These are phyloP conservation scores for Exophiala oligosperma DNA, from an alignment of 2,329 filamentous ascomycete species.

Conservation along the genomic window DNA sequence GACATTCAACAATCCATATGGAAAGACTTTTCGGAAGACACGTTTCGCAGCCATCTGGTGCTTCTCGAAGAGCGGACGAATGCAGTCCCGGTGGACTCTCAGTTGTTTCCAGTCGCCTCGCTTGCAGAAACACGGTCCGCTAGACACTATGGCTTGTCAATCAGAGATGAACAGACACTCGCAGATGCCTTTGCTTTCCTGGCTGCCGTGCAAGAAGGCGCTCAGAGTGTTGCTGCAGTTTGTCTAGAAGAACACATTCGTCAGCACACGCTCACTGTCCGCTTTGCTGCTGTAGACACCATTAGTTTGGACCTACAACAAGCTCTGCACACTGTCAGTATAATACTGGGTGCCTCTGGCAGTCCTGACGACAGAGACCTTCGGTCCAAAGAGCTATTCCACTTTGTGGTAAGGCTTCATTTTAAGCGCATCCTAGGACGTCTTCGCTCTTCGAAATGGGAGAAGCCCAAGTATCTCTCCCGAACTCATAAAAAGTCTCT, in stretches of 20 bases:
- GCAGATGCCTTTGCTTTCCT: constrained; percentile 35
- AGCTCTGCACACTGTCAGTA: not conserved
- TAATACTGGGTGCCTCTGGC: not conserved
- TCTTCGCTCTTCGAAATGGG: constrained; percentile 24
- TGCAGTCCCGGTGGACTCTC: constrained; percentile 10
- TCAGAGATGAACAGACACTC: constrained; percentile 30
- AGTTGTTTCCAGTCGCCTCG: constrained; percentile 5
- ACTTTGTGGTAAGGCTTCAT: not conserved
- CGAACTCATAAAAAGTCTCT: constrained; percentile 22
- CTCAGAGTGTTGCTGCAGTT: constrained; percentile 32
- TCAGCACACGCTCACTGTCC: constrained; percentile 4
- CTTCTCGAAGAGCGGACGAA: constrained; percentile 21
- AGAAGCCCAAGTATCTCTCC: constrained; percentile 17
- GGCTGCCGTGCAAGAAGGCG: constrained; percentile 31
- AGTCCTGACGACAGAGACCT: not conserved
- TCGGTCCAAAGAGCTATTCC: not conserved
- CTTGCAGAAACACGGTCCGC: not conserved
- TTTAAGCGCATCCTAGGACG: not conserved
- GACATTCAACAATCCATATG: constrained; percentile 22
- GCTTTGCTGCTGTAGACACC: constrained; percentile 17
- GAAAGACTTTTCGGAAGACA: constrained; percentile 17
- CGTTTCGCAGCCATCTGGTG: constrained; percentile 24
- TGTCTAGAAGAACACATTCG: constrained; percentile 32
- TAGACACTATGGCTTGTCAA: not conserved
- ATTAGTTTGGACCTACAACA: not conserved